A percentile compares a stretch with the other conserved stretches of the same genome.
These are phyloP conservation scores for Symbiodinium pilosum DNA, from an alignment of 73 alveolate species.

Conservation along the genomic window DNA sequence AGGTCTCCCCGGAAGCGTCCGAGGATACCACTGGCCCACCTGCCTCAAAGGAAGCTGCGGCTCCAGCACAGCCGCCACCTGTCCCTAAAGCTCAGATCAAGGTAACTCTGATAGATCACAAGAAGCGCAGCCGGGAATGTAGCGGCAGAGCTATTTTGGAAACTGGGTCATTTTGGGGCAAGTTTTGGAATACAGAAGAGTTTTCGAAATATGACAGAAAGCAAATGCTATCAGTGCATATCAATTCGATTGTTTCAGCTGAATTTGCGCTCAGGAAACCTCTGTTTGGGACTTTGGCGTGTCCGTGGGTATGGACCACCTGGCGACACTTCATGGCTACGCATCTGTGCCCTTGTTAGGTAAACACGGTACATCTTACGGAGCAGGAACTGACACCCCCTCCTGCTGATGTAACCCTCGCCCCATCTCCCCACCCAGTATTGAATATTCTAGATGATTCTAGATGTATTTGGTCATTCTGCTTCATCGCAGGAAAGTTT, in stretches of 20 bases:
- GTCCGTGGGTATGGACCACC: conserved; percentile 14
- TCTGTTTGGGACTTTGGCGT: conserved; percentile 57
- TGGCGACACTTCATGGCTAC: conserved; percentile 34
- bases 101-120: conserved; percentile 5
- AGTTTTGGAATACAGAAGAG: too few relatives aligned
- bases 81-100: neutral
- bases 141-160: neutral
- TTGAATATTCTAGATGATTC: too few relatives aligned
- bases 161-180: too few relatives aligned
- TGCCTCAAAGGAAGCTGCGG: neutral
- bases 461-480: too few relatives aligned
- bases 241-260: neutral
- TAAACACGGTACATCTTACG: too few relatives aligned
- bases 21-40: neutral
- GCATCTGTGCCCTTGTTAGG: too few relatives aligned
- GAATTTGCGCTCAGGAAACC: neutral
- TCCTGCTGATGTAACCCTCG: too few relatives aligned
- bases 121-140: neutral
- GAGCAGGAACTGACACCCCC: too few relatives aligned
- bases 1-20: neutral
- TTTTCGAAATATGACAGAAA: too few relatives aligned
- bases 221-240: too few relatives aligned
- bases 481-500: too few relatives aligned
- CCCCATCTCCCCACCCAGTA: too few relatives aligned
- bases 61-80: neutral